phyloP scores from a whole-genome alignment of 2,329 filamentous ascomycete genomes.

The Epichloe bromicola region DNA sequence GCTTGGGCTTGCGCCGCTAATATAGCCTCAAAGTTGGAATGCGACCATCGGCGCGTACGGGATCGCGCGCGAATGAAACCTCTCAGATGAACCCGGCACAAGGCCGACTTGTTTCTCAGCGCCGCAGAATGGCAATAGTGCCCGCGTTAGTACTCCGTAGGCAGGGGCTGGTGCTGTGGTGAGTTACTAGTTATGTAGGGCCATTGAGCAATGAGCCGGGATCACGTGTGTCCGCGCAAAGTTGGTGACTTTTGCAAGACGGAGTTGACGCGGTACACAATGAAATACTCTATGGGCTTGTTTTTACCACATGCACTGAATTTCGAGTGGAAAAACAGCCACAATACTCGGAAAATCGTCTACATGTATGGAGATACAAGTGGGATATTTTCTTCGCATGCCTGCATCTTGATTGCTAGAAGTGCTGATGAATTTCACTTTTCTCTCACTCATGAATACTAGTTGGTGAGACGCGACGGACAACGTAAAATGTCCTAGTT shows the following conservation, averaged over 20 bases:
- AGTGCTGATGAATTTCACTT: background rate
- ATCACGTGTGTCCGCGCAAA: constrained; percentile 4
- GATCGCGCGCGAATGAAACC: too few species aligned
- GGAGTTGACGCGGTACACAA: background rate
- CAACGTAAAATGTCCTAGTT: background rate
- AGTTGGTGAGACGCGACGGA: constrained; percentile 5
- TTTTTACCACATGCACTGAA: background rate
- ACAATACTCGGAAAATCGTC: too few species aligned
- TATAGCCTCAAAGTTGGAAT: too few species aligned
- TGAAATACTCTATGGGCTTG: background rate
- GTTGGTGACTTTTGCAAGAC: background rate
- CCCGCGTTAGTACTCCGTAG: too few species aligned
- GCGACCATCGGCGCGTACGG: background rate
- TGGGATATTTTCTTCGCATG: background rate
- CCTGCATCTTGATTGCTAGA: background rate
- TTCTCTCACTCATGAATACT: background rate
- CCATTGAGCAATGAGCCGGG: background rate
- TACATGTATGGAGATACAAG: too few species aligned
- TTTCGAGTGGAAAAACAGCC: too few species aligned
- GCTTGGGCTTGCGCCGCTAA: background rate
- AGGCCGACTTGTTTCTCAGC: too few species aligned
- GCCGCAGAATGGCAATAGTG: too few species aligned
- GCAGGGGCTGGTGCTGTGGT: too few species aligned
- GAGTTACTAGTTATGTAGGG: background rate
- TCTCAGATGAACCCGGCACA: too few species aligned